phyloP scores from a whole-genome alignment of 1,284 basidiomycete genomes.

The Pterula multifida region DNA sequence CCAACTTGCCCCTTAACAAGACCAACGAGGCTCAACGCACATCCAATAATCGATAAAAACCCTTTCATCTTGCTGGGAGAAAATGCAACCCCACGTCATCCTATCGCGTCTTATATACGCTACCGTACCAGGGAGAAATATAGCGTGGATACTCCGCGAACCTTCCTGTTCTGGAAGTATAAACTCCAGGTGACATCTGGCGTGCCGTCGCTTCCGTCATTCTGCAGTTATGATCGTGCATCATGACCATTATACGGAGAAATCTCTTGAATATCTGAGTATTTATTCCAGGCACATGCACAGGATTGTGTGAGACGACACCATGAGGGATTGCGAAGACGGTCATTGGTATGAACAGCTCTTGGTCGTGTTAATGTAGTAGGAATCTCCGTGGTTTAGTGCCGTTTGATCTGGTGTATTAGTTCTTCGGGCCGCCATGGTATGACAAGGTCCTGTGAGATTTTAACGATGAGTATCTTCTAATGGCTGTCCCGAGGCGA shows the following conservation, averaged over 20 bases:
- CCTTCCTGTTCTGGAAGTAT: background rate
- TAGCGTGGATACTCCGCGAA: background rate
- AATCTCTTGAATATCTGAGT: background rate
- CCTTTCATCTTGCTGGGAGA: background rate
- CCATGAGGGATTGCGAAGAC: too few species aligned
- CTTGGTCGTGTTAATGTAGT: too few species aligned
- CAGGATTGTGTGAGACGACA: too few species aligned
- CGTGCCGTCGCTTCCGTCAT: background rate
- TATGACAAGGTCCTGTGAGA: too few species aligned
- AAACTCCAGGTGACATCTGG: background rate
- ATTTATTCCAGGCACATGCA: too few species aligned
- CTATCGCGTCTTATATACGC: background rate
- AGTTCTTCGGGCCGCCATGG: too few species aligned
- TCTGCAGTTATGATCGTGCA: background rate
- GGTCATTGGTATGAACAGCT: too few species aligned
- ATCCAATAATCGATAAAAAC: conserved; percentile 8
- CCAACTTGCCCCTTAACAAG: conserved; percentile 17
- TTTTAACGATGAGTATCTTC: too few species aligned
- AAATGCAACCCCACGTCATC: too few species aligned
- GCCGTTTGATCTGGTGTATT: too few species aligned
- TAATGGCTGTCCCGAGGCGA: too few species aligned
- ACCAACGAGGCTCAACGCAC: conserved; percentile 11
- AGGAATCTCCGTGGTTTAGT: too few species aligned
- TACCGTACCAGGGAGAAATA: background rate
- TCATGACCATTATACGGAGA: background rate